Evolutionary conservation across 2,329 filamentous ascomycete species (phyloP).

Genomic region (Trichophyton schoenleinii): DNA sequence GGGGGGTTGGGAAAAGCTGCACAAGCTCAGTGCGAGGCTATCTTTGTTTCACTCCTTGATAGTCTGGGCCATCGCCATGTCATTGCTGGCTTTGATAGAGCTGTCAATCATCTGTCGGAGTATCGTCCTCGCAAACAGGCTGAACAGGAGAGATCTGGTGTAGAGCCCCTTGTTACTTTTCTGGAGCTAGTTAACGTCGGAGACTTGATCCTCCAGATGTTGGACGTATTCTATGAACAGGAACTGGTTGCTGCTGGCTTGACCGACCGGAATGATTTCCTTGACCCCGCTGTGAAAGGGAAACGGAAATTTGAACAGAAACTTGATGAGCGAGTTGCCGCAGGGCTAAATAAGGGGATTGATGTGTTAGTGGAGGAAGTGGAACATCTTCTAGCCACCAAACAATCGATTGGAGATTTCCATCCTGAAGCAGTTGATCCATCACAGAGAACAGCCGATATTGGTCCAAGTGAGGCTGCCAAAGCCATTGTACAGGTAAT

Average conservation of each 20-base stretch:
- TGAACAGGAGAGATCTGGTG: conserved; percentile 59
- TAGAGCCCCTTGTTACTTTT: conserved; percentile 87
- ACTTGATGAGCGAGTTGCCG: conserved; percentile 91
- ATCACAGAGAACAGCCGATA: conserved; percentile 25
- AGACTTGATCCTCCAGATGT: conserved; percentile 95
- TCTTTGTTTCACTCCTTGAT: conserved; percentile 74
- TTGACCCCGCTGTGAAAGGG: conserved; percentile 79
- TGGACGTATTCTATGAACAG: conserved; percentile 96
- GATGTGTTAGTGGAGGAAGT: conserved; percentile 98
- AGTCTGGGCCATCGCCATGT: conserved; percentile 79
- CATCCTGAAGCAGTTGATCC: conserved; percentile 49
- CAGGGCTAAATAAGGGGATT: conserved; percentile 92
- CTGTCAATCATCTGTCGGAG: conserved; percentile 74
- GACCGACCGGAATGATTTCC: conserved; percentile 83
- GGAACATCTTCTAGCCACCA: conserved; percentile 84
- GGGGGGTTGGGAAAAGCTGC: conserved; percentile 72
- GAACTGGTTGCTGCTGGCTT: conserved; percentile 74
- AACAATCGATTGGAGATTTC: conserved; percentile 76
- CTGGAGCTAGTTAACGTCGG: conserved; percentile 96
- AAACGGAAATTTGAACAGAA: conserved; percentile 99
- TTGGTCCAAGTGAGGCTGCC: conserved; percentile 66
- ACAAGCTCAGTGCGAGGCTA: conserved; percentile 73
- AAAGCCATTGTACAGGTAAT: conserved; percentile 72
- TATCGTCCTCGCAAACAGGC: conserved; percentile 70
- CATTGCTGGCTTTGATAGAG: conserved; percentile 84